A percentile compares a stretch with the other conserved stretches of the same genome.
phyloP scores from a whole-genome alignment of 192 early-diverging fungal species.

The Mortierella claussenii region DNA sequence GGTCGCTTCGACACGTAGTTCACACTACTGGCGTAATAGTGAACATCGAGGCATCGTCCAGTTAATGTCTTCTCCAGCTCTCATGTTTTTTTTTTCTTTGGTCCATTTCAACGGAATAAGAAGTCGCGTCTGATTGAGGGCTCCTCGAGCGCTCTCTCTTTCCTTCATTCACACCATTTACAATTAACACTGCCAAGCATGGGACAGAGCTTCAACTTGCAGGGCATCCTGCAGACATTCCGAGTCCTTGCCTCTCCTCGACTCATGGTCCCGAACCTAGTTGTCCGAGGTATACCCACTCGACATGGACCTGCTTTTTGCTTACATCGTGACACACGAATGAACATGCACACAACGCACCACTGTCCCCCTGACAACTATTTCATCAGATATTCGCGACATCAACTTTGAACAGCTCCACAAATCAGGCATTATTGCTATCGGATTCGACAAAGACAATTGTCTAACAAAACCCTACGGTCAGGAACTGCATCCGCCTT shows the following conservation, averaged over 20 bases:
- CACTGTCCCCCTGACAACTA: too few species aligned
- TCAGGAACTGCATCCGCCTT: slow-evolving; percentile 72
- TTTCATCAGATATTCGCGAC: slow-evolving; percentile 73
- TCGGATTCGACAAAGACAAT: slow-evolving; percentile 99
- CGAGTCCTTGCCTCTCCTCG: slow-evolving; percentile 68
- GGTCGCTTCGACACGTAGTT: too few species aligned
- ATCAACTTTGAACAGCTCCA: slow-evolving; percentile 73
- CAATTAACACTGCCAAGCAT: slow-evolving; percentile 43
- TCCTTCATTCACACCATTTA: not conserved
- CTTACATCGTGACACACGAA: too few species aligned
- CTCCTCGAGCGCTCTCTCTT: not conserved
- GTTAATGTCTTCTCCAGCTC: too few species aligned
- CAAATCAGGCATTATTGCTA: slow-evolving; percentile 68
- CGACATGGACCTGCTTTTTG: too few species aligned
- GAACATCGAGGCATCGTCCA: too few species aligned
- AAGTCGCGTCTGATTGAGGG: too few species aligned
- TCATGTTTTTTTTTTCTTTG: too few species aligned
- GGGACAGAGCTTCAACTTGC: slow-evolving; percentile 84
- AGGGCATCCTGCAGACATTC: slow-evolving; percentile 67
- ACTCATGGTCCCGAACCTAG: slow-evolving; percentile 80
- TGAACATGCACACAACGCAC: too few species aligned
- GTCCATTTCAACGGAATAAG: too few species aligned
- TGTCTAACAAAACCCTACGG: slow-evolving; percentile 90
- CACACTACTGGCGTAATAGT: too few species aligned
- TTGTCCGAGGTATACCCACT: slow-evolving; percentile 65